These are phyloP conservation scores for Rosa persica DNA, from an alignment of 306 rosid genomes.

Conservation along the genomic window DNA sequence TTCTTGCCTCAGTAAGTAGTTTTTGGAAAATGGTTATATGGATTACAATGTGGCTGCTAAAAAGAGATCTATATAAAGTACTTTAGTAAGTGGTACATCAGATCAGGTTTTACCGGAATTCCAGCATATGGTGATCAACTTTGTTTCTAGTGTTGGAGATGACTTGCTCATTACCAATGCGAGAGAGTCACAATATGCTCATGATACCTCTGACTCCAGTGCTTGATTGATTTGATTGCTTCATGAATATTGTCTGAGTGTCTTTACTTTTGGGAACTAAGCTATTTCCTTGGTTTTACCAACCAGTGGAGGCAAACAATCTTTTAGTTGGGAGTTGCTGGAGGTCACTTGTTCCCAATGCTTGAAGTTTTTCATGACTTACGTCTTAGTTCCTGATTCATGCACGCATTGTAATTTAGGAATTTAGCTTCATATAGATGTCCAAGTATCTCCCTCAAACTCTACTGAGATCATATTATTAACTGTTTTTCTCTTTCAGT, in stretches of 20 bases:
- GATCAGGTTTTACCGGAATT: not conserved
- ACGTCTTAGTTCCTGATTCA: not conserved
- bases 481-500: not conserved
- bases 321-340: not conserved
- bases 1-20: not conserved
- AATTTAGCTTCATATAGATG: not conserved
- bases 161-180: not conserved
- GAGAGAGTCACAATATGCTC: not conserved
- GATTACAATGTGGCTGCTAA: not conserved
- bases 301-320: not conserved
- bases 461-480: not conserved
- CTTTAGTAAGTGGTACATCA: not conserved
- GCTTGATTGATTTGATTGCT: conserved; percentile 1
- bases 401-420: not conserved
- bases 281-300: not conserved
- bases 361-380: not conserved
- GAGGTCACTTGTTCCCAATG: not conserved
- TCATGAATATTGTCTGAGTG: not conserved
- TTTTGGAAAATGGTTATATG: not conserved
- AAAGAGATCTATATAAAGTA: not conserved
- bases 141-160: not conserved
- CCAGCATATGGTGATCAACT: not conserved
- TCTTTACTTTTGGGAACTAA: conserved; percentile 11
- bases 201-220: not conserved
- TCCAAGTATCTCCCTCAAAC: not conserved